Conservation (phyloP, 192 early-diverging fungal genomes). For the Backusella mclennaniae region DNA sequence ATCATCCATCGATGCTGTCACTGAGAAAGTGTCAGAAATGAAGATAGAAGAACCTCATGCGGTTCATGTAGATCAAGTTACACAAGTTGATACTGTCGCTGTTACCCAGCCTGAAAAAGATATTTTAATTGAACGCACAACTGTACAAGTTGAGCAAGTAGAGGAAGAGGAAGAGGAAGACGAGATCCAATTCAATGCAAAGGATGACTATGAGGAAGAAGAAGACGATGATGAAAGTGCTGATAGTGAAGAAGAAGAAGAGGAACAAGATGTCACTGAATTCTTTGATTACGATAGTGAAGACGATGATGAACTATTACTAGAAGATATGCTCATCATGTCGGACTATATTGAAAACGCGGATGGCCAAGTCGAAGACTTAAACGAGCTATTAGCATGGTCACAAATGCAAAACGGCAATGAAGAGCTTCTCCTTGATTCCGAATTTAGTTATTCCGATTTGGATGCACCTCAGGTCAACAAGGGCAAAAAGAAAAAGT, state of each 20-base stretch:
- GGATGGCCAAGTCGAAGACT: background rate
- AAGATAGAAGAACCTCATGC: background rate
- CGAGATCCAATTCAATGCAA: background rate
- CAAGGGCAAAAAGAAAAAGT: background rate
- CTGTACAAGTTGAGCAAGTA: background rate
- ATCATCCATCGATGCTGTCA: background rate
- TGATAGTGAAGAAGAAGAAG: background rate
- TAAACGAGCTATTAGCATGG: conserved; percentile 14
- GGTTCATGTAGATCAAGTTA: background rate
- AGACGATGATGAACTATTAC: conserved; percentile 13
- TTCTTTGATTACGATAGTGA: background rate
- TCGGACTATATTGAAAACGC: conserved; percentile 33
- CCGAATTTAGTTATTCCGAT: background rate
- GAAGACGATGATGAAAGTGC: background rate
- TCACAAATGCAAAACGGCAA: conserved; percentile 6
- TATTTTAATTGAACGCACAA: background rate
- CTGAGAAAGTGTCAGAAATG: background rate
- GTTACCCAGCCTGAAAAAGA: background rate
- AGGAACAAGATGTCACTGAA: background rate
- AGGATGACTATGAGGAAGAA: conserved; percentile 10
- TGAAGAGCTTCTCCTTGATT: background rate
- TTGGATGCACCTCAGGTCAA: background rate
- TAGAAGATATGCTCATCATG: conserved; percentile 22
- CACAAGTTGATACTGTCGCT: background rate
- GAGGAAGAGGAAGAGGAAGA: background rate